Conservation (phyloP, 2,329 filamentous ascomycete species). For the Fusarium buxicola region DNA sequence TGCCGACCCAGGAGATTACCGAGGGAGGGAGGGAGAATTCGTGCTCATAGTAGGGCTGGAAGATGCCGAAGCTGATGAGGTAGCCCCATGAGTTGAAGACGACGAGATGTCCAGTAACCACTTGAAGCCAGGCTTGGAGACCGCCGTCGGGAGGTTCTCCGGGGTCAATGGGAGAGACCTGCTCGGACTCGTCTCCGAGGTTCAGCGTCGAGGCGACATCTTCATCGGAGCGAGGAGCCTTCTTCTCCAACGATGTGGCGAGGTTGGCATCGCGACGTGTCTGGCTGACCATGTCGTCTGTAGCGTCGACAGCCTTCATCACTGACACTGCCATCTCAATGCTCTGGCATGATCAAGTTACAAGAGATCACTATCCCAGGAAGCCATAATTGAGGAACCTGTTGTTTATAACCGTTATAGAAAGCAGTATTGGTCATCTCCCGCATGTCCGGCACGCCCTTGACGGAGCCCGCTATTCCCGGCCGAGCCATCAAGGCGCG, state of each 20-base stretch:
- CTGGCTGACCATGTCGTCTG: slow-evolving; percentile 21
- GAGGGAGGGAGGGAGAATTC: slow-evolving; percentile 49
- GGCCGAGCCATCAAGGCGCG: slow-evolving; percentile 6
- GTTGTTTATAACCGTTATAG: slow-evolving; percentile 18
- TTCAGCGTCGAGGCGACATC: slow-evolving; percentile 18
- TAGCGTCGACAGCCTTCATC: neutral
- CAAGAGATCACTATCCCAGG: rapidly evolving
- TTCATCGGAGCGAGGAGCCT: neutral
- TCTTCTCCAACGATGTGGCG: slow-evolving; percentile 13
- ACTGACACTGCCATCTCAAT: neutral
- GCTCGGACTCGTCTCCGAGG: neutral
- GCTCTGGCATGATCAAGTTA: too few species aligned
- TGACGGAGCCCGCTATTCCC: neutral
- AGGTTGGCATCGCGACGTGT: slow-evolving; percentile 10
- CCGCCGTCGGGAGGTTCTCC: slow-evolving; percentile 52
- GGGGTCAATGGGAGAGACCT: neutral
- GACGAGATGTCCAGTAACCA: slow-evolving; percentile 53
- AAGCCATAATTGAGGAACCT: neutral
- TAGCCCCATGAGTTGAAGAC: slow-evolving; percentile 56
- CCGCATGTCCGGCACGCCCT: slow-evolving; percentile 13
- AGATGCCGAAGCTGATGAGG: slow-evolving; percentile 55
- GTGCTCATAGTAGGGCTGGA: slow-evolving; percentile 53
- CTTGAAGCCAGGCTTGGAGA: slow-evolving; percentile 53
- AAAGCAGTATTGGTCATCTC: neutral
- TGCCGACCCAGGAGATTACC: slow-evolving; percentile 62